Base-by-base conservation (phyloP, 176 grass and related monocot species). In the Aechmea fasciata region DNA sequence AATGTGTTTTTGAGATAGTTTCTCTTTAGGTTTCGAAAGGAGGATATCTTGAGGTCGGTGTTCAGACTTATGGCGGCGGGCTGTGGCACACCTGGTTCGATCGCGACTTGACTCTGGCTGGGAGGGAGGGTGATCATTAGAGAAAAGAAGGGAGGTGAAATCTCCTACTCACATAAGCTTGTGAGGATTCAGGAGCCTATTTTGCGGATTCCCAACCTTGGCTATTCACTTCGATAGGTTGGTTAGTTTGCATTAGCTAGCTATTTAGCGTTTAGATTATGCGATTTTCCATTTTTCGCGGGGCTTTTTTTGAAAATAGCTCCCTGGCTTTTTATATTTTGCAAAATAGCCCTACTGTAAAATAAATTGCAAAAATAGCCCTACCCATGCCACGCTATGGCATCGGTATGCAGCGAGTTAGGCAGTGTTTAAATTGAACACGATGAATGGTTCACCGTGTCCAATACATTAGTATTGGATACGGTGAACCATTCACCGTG, bases 71-170 rank as follows among this genome's bases (percentile, higher is more conserved):
- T 81, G 94, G 94, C 54, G 76, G 94, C 79, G 94, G 94, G 11
- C 71, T 97, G 63, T 97, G 94, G 94, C 69, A 97, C 82, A 97
- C 94, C 57, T 97, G 94, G 94, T 97, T 97, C 28, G 94, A 97
- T 57, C 94, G 94, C 17, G 94, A 97, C 61, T 88, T 97, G 80
- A 85, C 94, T 52, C 1, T 97, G 63, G 89, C 94, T 29, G 94
- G 94, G 65, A 84, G n/a, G n/a, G n/a, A n/a, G 94, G 62, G 86
- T 92, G 64, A 90, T 97, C 48, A 51, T 84, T 64, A 65, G 75
- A 76, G 82, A 92, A 74, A 87, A 57, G 55, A 90, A 75, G 50
- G 77, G 77, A 23, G 89, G 71, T 15, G 54, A 1, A 1, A 71
- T 81, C 15, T 85, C 89, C 48, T 97, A 85, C 81, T 77, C 50